Conservation (phyloP, 106 monocot genomes). For the Allium fistulosum region DNA sequence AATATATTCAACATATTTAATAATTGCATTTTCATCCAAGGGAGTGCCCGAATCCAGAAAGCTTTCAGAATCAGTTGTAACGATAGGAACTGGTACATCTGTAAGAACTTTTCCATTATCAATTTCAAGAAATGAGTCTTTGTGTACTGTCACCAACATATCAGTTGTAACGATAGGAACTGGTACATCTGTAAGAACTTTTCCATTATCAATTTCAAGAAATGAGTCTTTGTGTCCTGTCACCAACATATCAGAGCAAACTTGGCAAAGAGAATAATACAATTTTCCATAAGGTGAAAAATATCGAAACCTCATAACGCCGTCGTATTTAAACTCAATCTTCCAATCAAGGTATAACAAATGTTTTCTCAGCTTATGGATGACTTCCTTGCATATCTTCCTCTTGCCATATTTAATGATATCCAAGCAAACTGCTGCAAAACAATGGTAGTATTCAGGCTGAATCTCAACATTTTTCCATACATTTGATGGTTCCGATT, state of each 20-base stretch:
- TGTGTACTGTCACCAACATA: neutral
- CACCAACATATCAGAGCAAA: constrained; percentile 2
- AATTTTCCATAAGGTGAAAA: constrained; percentile 20
- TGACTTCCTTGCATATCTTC: neutral
- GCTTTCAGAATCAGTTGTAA: too few relatives aligned
- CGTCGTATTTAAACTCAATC: constrained; percentile 20
- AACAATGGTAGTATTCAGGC: constrained; percentile 23
- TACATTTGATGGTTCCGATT: neutral
- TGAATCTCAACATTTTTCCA: constrained; percentile 30
- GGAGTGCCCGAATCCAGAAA: neutral
- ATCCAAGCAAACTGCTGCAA: constrained; percentile 4
- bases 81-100: neutral
- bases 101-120: too few relatives aligned
- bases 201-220: neutral
- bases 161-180: neutral
- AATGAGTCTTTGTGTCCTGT: neutral
- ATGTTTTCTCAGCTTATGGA: constrained; percentile 25
- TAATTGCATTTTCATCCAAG: neutral
- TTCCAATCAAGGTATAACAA: constrained; percentile 40
- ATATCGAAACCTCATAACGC: constrained; percentile 11
- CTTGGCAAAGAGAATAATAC: constrained; percentile 13
- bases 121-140: neutral
- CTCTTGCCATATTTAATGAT: neutral
- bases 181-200: neutral
- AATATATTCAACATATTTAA: constrained; percentile 7